These are phyloP conservation scores for Typha latifolia DNA, from an alignment of 176 grass and related monocot genomes.

Conservation along the genomic window DNA sequence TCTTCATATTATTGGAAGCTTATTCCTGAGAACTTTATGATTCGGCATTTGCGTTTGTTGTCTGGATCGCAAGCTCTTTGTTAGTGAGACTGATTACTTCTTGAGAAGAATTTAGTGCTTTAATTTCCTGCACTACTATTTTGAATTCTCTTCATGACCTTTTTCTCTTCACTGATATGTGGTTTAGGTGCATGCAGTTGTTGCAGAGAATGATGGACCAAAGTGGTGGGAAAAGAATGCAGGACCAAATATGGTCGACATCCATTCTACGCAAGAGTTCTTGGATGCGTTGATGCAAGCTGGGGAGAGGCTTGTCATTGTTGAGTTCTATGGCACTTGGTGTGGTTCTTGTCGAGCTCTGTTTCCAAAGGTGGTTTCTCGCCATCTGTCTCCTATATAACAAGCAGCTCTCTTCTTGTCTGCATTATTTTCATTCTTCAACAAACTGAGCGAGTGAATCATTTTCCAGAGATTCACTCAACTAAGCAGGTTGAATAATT, in stretches of 20 bases:
- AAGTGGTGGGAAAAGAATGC: conserved; percentile 97
- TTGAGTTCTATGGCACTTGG: conserved; percentile 95
- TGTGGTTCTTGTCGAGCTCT: conserved; percentile 86
- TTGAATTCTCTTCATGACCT: background rate
- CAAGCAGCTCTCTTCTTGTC: too few species aligned
- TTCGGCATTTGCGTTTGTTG: too few species aligned
- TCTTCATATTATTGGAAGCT: background rate
- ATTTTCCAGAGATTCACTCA: too few species aligned
- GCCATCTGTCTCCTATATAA: background rate
- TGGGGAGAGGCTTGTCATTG: conserved; percentile 62
- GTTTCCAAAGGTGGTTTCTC: conserved; percentile 69
- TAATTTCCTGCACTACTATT: too few species aligned
- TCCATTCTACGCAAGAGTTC: conserved; percentile 91
- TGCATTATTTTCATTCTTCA: too few species aligned
- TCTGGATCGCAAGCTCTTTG: too few species aligned
- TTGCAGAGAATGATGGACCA: conserved; percentile 26
- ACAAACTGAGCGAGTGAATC: too few species aligned
- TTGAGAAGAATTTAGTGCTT: too few species aligned
- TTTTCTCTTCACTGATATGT: background rate
- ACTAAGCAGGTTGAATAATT: too few species aligned
- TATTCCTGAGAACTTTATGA: too few species aligned
- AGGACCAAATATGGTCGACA: conserved; percentile 78
- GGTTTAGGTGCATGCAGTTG: conserved; percentile 37
- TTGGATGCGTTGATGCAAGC: conserved; percentile 77
- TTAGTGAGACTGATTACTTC: too few species aligned